These are phyloP conservation scores for Cordyceps farinosa DNA, from an alignment of 2,329 filamentous ascomycete genomes.

Conservation along the genomic window DNA sequence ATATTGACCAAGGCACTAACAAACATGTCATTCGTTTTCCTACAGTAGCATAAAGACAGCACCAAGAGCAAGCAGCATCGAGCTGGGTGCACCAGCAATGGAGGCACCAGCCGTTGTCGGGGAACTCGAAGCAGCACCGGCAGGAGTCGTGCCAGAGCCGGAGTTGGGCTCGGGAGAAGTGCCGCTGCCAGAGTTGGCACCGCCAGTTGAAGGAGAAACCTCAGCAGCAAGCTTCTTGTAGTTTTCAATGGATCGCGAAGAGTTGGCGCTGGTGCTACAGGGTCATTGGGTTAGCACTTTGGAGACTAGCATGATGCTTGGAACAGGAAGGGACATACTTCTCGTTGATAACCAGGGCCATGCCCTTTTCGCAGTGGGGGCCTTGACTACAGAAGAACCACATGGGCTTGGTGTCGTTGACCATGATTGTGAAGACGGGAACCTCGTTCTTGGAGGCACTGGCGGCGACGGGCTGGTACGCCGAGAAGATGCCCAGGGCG, in stretches of 20 bases:
- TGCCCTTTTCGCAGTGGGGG: slow-evolving; percentile 70
- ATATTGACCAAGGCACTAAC: background rate
- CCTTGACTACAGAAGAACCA: slow-evolving; percentile 77
- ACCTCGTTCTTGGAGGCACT: slow-evolving; percentile 46
- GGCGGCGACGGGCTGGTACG: slow-evolving; percentile 62
- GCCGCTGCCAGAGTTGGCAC: slow-evolving; percentile 23
- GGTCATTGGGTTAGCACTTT: slow-evolving; percentile 26
- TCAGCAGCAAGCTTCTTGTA: slow-evolving; percentile 42
- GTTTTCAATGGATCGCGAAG: slow-evolving; percentile 47
- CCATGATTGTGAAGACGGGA: slow-evolving; percentile 66
- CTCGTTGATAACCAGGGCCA: slow-evolving; percentile 74
- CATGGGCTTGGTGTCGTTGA: slow-evolving; percentile 66
- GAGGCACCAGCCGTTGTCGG: slow-evolving; percentile 24
- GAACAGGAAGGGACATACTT: slow-evolving; percentile 46
- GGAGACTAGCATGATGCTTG: background rate
- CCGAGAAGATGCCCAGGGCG: slow-evolving; percentile 60
- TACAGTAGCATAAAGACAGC: slow-evolving; percentile 42
- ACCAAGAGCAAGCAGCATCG: slow-evolving; percentile 41
- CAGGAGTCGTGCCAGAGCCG: slow-evolving; percentile 14
- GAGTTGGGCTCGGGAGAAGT: slow-evolving; percentile 22
- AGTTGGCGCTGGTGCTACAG: slow-evolving; percentile 43
- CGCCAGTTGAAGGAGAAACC: slow-evolving; percentile 20
- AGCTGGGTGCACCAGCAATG: slow-evolving; percentile 35
- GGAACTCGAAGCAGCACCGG: background rate
- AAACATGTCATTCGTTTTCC: background rate